Percentiles rank a stretch among this genome's conserved stretches.
phyloP scores from a whole-genome alignment of 2,329 filamentous ascomycete species.

The Penicillium thymicola region DNA sequence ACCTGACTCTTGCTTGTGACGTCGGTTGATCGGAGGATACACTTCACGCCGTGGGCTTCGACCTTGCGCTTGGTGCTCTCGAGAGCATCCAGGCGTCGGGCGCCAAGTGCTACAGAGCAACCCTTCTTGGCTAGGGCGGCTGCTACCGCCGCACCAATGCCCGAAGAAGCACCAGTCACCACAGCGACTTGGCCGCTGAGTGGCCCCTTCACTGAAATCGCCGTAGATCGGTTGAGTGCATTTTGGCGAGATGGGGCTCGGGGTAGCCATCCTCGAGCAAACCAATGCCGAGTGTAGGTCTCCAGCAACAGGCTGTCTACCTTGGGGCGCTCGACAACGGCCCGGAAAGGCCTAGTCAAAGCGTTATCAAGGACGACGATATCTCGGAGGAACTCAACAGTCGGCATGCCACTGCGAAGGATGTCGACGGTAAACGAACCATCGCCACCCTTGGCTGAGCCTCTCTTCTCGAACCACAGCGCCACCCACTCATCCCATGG shows the following conservation, averaged over 20 bases:
- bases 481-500: slow-evolving; percentile 71
- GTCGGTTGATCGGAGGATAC: slow-evolving; percentile 68
- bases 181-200: slow-evolving; percentile 68
- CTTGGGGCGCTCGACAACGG: slow-evolving; percentile 61
- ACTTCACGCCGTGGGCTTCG: slow-evolving; percentile 57
- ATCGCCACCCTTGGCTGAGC: slow-evolving; percentile 61
- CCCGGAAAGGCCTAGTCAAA: slow-evolving; percentile 60
- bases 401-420: slow-evolving; percentile 76
- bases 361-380: slow-evolving; percentile 72
- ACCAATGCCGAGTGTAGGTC: slow-evolving; percentile 77
- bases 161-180: slow-evolving; percentile 75
- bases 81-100: slow-evolving; percentile 66
- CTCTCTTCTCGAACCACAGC: slow-evolving; percentile 69
- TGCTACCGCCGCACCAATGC: slow-evolving; percentile 73
- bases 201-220: slow-evolving; percentile 53
- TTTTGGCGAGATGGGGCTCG: slow-evolving; percentile 55
- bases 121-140: slow-evolving; percentile 67
- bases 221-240: slow-evolving; percentile 44
- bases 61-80: slow-evolving; percentile 64
- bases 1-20: slow-evolving; percentile 67
- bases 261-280: slow-evolving; percentile 72
- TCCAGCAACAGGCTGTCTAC: slow-evolving; percentile 69
- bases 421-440: slow-evolving; percentile 76
- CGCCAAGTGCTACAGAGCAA: slow-evolving; percentile 68
- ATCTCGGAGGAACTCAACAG: slow-evolving; percentile 64